Base-by-base conservation (phyloP, 148 eudicot species). In the Dianthus caryophyllus region DNA sequence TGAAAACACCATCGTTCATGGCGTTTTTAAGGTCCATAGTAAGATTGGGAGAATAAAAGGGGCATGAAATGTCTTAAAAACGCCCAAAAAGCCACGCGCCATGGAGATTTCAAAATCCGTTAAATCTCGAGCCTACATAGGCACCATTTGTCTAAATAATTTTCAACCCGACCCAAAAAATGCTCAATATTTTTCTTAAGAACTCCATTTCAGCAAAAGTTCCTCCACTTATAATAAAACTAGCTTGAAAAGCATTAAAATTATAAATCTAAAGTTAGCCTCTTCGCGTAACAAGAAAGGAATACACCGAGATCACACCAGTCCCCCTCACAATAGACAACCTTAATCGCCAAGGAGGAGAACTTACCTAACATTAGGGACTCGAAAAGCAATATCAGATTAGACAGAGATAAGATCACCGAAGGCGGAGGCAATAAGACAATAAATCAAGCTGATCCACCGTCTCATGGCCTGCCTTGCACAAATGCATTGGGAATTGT, bases 381-480 rank as follows among this genome's bases (percentile, higher is more conserved):
- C 61, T 66, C 43, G 30, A 68, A 78, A 78, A 60, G 68, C 69
- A 69, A 63, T 52, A 68, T 50, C 71, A 79, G 70, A 72, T 38
- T 73, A 73, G 44, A 66, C 73, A 80, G 22, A 63, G 55, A 73
- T 47, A 79, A 50, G 67, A 43, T 64, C 66, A 56, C 71, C 67
- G 53, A 49, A 64, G 74, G 61, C 66, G 72, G 62, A 65, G 75
- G 47, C 69, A 63, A 67, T 50, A 69, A 71, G 78, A 77, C 76
- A 78, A 79, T 52, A 76, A 70, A 72, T 69, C 74, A 75, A 75
- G 69, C 77, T 71, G 73, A 79, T 72, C 61, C 75, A 73, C 81
- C 71, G 70, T 74, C 79, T 69, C 68, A 70, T 68, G 81, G 56
- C 73, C 75, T 57, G 73, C 84, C 82, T 71, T 49, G 72, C 64